Percentiles rank a stretch among this genome's conserved stretches.
phyloP scores from a whole-genome alignment of 768 basidiomycete species.

The Suillus paluster region DNA sequence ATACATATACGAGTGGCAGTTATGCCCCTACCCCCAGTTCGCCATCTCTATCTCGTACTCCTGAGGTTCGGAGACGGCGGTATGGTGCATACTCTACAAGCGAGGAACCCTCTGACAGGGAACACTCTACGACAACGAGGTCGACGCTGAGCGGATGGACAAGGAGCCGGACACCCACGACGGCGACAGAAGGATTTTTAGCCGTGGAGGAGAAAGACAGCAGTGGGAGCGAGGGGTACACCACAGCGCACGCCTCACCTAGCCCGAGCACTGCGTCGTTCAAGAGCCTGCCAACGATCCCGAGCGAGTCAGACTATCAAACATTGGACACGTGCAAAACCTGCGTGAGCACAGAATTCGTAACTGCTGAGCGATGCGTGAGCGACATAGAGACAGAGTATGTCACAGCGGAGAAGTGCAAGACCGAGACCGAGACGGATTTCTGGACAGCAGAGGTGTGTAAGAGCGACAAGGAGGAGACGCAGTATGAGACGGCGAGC shows the following conservation, averaged over 20 bases:
- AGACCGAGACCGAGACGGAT: slow-evolving; percentile 48
- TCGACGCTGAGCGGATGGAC: slow-evolving; percentile 40
- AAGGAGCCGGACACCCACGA: slow-evolving; percentile 36
- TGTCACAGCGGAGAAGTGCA: slow-evolving; percentile 53
- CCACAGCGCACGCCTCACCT: slow-evolving; percentile 32
- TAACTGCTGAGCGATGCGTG: slow-evolving; percentile 49
- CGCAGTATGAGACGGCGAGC: slow-evolving; percentile 55
- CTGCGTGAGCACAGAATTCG: slow-evolving; percentile 49
- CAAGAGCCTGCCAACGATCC: slow-evolving; percentile 62
- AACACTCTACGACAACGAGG: slow-evolving; percentile 46
- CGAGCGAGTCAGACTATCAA: slow-evolving; percentile 52
- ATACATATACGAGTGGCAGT: slow-evolving; percentile 30
- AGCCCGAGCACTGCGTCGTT: slow-evolving; percentile 56
- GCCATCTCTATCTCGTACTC: slow-evolving; percentile 61
- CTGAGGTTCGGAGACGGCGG: slow-evolving; percentile 58
- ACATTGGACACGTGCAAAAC: slow-evolving; percentile 50
- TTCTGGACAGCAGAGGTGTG: slow-evolving; percentile 51
- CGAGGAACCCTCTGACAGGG: slow-evolving; percentile 62
- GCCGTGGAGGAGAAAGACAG: slow-evolving; percentile 34
- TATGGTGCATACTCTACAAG: slow-evolving; percentile 39
- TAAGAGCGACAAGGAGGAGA: slow-evolving; percentile 34
- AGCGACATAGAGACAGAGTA: slow-evolving; percentile 52
- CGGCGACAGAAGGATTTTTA: slow-evolving; percentile 34
- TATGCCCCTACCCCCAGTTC: slow-evolving; percentile 39
- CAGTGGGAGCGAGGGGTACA: slow-evolving; percentile 57